Conservation (phyloP, 2,329 filamentous ascomycete species). For the Sporothrix protearum region DNA sequence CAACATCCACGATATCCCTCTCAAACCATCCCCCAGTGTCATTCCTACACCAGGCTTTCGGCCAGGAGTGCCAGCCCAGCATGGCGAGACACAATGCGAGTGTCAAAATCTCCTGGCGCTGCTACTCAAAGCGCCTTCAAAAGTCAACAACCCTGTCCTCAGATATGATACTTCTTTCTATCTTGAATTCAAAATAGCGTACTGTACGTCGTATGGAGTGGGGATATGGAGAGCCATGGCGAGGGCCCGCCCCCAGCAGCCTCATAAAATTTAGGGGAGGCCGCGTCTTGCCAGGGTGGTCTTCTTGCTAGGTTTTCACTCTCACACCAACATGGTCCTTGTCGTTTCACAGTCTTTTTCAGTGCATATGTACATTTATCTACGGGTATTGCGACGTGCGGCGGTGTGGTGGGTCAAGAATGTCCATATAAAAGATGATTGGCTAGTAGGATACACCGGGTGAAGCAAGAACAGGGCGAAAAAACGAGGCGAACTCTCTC, state of each 20-base stretch:
- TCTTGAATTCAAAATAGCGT: conserved; percentile 6
- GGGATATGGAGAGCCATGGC: too few species aligned
- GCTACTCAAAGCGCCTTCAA: neutral
- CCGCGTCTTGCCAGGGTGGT: conserved; percentile 8
- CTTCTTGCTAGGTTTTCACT: neutral
- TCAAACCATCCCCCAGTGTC: neutral
- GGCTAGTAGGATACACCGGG: neutral
- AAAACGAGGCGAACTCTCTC: conserved; percentile 13
- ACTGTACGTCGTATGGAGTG: too few species aligned
- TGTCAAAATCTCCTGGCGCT: conserved; percentile 4
- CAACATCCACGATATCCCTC: neutral
- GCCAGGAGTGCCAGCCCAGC: neutral
- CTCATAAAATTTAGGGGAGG: conserved; percentile 17
- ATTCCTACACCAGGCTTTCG: neutral
- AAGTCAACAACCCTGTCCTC: neutral
- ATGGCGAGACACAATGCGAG: conserved; percentile 3
- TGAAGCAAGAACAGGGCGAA: neutral
- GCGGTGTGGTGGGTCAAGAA: neutral
- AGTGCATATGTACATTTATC: neutral
- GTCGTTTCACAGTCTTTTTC: neutral
- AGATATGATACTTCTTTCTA: too few species aligned
- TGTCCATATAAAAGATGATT: neutral
- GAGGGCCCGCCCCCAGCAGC: neutral
- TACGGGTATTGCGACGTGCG: conserved; percentile 10
- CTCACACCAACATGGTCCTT: neutral